These are phyloP conservation scores for Marvania coccoides DNA, from an alignment of 139 green algal species.

Conservation along the genomic window DNA sequence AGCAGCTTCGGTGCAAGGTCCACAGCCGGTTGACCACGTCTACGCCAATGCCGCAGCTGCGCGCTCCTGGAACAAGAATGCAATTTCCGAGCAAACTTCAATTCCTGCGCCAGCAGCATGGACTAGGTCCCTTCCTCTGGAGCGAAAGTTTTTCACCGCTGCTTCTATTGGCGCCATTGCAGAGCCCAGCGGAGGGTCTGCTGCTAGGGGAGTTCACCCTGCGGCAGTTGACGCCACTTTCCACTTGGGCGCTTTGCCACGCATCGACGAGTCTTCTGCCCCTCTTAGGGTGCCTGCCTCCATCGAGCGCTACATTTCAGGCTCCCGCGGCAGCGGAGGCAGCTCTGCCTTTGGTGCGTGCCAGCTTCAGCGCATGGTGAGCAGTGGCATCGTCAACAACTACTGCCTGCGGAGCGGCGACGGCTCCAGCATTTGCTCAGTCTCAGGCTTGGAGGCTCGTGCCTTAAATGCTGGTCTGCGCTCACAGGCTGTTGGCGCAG, in stretches of 20 bases:
- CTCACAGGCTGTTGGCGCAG: not conserved
- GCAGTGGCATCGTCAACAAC: conserved; percentile 4
- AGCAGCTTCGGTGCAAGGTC: not conserved
- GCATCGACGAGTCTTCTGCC: not conserved
- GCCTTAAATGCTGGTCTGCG: not conserved
- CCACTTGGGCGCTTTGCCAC: conserved; percentile 21
- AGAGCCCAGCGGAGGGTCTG: too few species aligned
- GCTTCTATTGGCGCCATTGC: not conserved
- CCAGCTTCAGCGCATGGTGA: not conserved
- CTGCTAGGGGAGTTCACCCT: conserved; percentile 13
- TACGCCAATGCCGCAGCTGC: not conserved
- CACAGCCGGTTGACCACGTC: conserved; percentile 7
- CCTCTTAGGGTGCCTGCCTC: conserved; percentile 12
- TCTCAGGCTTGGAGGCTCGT: conserved; percentile 13
- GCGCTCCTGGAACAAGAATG: not conserved
- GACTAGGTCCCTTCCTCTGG: not conserved
- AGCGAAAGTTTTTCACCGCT: not conserved
- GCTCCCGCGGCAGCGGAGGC: not conserved
- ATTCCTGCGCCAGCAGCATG: not conserved
- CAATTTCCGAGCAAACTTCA: not conserved
- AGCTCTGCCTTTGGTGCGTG: not conserved
- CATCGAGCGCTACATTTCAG: conserved; percentile 1
- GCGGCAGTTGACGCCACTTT: conserved; percentile 28
- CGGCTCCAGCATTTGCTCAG: not conserved
- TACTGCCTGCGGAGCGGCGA: conserved; percentile 4